phyloP scores from a whole-genome alignment of 1,284 basidiomycete genomes.

The Paramarasmius palmivorus region DNA sequence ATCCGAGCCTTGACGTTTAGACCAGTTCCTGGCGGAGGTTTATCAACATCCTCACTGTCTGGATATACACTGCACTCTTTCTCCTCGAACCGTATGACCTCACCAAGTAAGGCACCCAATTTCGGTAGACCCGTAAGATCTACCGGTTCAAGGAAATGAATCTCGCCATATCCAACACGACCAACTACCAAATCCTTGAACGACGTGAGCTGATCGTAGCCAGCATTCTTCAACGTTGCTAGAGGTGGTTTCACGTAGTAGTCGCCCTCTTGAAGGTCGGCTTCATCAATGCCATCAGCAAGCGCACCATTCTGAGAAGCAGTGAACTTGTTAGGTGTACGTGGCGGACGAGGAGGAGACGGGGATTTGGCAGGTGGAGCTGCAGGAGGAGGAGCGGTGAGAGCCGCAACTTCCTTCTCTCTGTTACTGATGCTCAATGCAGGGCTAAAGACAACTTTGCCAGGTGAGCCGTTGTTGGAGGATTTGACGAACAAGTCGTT shows the following conservation, averaged over 20 bases:
- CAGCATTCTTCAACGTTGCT: constrained; percentile 64
- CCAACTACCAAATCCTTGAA: constrained; percentile 84
- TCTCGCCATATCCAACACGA: constrained; percentile 87
- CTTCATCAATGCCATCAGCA: constrained; percentile 31
- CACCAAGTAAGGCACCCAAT: constrained; percentile 84
- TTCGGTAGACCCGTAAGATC: constrained; percentile 87
- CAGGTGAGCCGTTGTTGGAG: constrained; percentile 37
- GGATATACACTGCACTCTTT: constrained; percentile 95
- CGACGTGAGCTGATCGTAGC: constrained; percentile 71
- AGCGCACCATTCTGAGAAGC: constrained; percentile 33
- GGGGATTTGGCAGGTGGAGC: constrained; percentile 37
- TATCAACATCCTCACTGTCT: constrained; percentile 78
- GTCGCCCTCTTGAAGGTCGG: constrained; percentile 75
- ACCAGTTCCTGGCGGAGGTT: constrained; percentile 81
- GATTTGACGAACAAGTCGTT: constrained; percentile 65
- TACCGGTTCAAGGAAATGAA: constrained; percentile 89
- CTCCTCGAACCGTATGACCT: constrained; percentile 86
- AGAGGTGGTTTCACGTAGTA: constrained; percentile 88
- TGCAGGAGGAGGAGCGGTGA: constrained; percentile 23
- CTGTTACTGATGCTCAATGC: constrained; percentile 70
- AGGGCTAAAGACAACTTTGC: constrained; percentile 71
- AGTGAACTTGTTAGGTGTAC: constrained; percentile 49
- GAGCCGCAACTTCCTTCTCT: constrained; percentile 58
- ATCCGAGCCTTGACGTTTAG: constrained; percentile 89
- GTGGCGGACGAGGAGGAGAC: constrained; percentile 38